Conservation (phyloP, 257 asterid species). For the Penstemon barbatus region DNA sequence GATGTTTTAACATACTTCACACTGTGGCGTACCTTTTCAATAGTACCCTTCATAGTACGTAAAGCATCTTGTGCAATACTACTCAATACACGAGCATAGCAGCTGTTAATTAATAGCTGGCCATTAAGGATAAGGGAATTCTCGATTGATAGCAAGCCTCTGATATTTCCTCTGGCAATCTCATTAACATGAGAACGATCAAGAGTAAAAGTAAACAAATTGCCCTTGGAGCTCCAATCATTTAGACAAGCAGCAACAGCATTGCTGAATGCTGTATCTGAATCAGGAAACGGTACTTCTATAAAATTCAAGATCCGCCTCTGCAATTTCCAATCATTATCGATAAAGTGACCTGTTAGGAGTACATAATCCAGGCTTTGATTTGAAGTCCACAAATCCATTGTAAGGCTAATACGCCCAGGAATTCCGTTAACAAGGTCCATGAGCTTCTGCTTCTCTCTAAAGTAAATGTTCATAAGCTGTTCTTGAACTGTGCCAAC, state of each 20-base stretch:
- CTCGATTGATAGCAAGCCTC: conserved; percentile 52
- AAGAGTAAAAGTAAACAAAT: conserved; percentile 58
- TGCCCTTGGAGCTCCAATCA: conserved; percentile 64
- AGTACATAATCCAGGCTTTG: conserved; percentile 49
- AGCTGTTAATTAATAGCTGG: conserved; percentile 64
- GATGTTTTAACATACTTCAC: conserved; percentile 72
- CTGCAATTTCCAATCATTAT: conserved; percentile 72
- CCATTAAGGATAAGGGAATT: conserved; percentile 53
- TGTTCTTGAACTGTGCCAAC: conserved; percentile 45
- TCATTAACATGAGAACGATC: conserved; percentile 39
- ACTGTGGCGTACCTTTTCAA: conserved; percentile 64
- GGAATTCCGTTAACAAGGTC: conserved; percentile 51
- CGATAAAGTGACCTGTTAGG: conserved; percentile 73
- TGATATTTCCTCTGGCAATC: conserved; percentile 47
- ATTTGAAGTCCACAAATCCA: conserved; percentile 68
- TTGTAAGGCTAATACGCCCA: conserved; percentile 68
- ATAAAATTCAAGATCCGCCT: conserved; percentile 56
- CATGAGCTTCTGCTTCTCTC: conserved; percentile 64
- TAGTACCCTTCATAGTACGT: conserved; percentile 36
- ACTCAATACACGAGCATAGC: conserved; percentile 63
- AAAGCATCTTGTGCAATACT: conserved; percentile 65
- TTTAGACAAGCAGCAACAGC: conserved; percentile 61
- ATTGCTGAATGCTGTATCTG: conserved; percentile 50
- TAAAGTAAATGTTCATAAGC: conserved; percentile 49
- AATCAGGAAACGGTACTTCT: conserved; percentile 53